These are phyloP conservation scores for Pseudozyma tsukubaensis DNA, from an alignment of 1,284 basidiomycete genomes.

Conservation along the genomic window DNA sequence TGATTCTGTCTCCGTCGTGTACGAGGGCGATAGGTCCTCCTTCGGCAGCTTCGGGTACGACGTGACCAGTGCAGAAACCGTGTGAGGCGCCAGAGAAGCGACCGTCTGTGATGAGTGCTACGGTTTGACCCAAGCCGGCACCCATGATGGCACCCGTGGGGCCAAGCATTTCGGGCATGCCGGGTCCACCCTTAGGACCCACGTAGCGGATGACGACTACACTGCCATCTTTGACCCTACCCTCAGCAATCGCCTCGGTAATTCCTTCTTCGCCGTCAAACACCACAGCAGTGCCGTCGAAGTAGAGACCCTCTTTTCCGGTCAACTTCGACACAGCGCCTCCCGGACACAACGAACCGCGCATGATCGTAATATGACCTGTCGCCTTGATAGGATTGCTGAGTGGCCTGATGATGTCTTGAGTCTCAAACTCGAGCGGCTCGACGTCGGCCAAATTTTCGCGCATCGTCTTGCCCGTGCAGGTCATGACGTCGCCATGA, in stretches of 20 bases:
- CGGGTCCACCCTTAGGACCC: constrained; percentile 90
- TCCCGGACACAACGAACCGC: constrained; percentile 89
- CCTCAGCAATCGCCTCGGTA: constrained; percentile 82
- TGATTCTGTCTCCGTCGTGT: constrained; percentile 84
- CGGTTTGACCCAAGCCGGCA: constrained; percentile 87
- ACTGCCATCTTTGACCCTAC: constrained; percentile 86
- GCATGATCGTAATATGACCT: constrained; percentile 88
- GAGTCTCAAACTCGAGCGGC: constrained; percentile 75
- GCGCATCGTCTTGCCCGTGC: constrained; percentile 85
- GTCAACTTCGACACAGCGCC: constrained; percentile 94
- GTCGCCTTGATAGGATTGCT: constrained; percentile 86
- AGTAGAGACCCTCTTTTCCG: constrained; percentile 90
- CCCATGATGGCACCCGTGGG: constrained; percentile 72
- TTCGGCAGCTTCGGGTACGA: constrained; percentile 89
- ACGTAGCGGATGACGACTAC: constrained; percentile 89
- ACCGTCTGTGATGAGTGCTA: constrained; percentile 94
- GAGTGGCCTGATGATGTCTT: constrained; percentile 83
- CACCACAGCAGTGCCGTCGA: constrained; percentile 77
- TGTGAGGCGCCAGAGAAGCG: constrained; percentile 86
- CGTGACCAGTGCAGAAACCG: constrained; percentile 86
- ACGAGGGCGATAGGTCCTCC: constrained; percentile 92
- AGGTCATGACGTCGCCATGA: constrained; percentile 85
- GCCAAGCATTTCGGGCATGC: constrained; percentile 96
- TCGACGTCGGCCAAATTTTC: constrained; percentile 87
- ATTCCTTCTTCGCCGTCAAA: constrained; percentile 86